A percentile compares a stretch with the other conserved stretches of the same genome.
phyloP scores from a whole-genome alignment of 805 yeast species.

The Wickerhamiella bombiphila region DNA sequence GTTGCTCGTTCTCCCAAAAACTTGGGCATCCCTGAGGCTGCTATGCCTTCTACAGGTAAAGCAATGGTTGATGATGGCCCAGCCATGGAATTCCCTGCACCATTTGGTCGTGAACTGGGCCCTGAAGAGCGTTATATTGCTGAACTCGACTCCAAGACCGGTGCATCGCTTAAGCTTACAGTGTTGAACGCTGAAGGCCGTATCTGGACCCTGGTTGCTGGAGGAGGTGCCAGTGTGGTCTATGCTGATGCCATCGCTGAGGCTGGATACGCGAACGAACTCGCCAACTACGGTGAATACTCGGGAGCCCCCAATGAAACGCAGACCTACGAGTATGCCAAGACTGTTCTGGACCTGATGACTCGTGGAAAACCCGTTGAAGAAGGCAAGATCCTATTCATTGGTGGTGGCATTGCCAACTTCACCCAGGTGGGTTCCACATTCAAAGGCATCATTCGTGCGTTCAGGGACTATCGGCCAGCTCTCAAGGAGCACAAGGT shows the following conservation, averaged over 20 bases:
- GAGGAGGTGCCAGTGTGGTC: conserved; percentile 35
- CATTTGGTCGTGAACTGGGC: conserved; percentile 32
- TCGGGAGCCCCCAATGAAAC: conserved; percentile 35
- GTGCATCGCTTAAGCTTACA: conserved; percentile 33
- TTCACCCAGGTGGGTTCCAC: conserved; percentile 35
- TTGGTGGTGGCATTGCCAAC: conserved; percentile 36
- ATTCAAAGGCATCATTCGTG: conserved; percentile 36
- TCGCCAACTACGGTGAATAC: conserved; percentile 35
- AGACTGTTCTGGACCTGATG: conserved; percentile 33
- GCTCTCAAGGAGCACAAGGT: conserved; percentile 29
- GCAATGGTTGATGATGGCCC: conserved; percentile 31
- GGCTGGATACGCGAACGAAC: conserved; percentile 31
- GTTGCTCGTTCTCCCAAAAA: conserved; percentile 31
- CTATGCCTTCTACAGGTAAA: conserved; percentile 3
- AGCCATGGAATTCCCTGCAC: conserved; percentile 36
- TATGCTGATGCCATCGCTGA: conserved; percentile 36
- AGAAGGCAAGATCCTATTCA: conserved; percentile 32
- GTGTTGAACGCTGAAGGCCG: conserved; percentile 30
- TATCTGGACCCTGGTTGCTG: conserved; percentile 35
- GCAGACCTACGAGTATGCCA: conserved; percentile 34
- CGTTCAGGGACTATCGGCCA: conserved; percentile 29
- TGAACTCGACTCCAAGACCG: conserved; percentile 34
- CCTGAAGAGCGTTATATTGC: conserved; percentile 34
- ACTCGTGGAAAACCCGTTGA: conserved; percentile 27
- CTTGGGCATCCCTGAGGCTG: conserved; percentile 23